These are phyloP conservation scores for Metroxylon sagu DNA, from an alignment of 176 grass and related monocot species.

Conservation along the genomic window DNA sequence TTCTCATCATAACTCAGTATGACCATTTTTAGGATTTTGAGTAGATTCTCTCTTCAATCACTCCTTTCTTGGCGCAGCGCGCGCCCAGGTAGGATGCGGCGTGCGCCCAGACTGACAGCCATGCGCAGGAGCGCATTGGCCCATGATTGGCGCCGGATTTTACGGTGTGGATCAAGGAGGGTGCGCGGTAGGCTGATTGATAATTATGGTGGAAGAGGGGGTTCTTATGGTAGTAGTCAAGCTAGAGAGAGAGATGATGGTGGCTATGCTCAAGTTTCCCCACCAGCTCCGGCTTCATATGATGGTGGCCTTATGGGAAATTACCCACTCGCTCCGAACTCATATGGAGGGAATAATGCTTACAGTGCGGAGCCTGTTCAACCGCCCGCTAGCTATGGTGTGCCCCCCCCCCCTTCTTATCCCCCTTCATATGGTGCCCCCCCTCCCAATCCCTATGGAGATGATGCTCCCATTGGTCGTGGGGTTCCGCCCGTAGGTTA, in stretches of 20 bases:
- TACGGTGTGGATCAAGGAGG: too few species aligned
- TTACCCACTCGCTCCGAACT: conserved; percentile 35
- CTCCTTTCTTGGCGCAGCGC: too few species aligned
- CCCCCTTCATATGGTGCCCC: conserved; percentile 72
- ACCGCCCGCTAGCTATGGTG: conserved; percentile 56
- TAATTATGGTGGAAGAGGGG: conserved; percentile 45
- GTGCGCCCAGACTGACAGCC: too few species aligned
- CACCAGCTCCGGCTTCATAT: conserved; percentile 53
- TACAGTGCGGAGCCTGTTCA: conserved; percentile 61
- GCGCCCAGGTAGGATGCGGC: too few species aligned
- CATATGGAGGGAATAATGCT: conserved; percentile 56
- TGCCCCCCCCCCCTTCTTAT: conserved; percentile 53
- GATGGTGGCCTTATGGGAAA: conserved; percentile 39
- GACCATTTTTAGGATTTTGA: too few species aligned
- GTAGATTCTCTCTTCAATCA: too few species aligned
- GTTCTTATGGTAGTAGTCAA: conserved; percentile 37
- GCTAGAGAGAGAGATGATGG: conserved; percentile 37
- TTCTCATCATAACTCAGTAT: too few species aligned
- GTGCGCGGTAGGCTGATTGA: too few species aligned
- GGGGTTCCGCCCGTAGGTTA: conserved; percentile 47
- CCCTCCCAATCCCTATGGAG: conserved; percentile 46
- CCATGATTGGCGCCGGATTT: too few species aligned
- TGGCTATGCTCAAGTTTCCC: conserved; percentile 33
- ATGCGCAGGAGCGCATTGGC: too few species aligned
- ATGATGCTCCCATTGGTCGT: conserved; percentile 30